Base-by-base conservation (phyloP, 768 basidiomycete species). In the Amanita thiersii region DNA sequence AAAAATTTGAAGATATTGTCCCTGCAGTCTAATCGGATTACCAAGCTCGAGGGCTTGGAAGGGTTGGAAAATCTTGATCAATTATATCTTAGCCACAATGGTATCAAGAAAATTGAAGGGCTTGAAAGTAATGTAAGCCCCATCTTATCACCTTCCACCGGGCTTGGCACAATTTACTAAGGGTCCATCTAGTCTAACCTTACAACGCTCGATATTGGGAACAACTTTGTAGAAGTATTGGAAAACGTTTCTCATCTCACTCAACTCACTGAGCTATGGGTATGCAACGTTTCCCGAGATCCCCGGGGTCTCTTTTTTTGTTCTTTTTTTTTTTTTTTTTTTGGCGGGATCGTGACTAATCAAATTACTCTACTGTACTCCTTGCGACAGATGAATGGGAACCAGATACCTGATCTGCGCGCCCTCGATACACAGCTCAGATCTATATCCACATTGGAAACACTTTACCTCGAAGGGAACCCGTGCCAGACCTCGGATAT, bases 381-480 rank as follows among this genome's bases (percentile, higher is more conserved):
- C n/a, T n/a, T n/a, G n/a, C n/a, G n/a, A n/a, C 56, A 97, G 93
- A 75, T 92, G 49, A 96, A 82, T 58, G 74, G 87, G 48, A 99
- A 99, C 62, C 67, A 81, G 53, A 85, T 99, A 31, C 66, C 79
- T 3, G 75, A 81, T 46, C 63, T 97, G 5, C 68, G 62, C 5
- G 68, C 75, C 2, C 64, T 98, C 4, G 83, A 86, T 26, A 58
- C 69, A 0, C 73, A 93, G 56, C 72, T 94, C 40, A 59, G 63
- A 44, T 64, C 71, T 9, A 66, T 88, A 21, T 37, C 61, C 5
- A 69, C 77, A 1, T 69, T 99, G 9, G 72, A 82, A 56, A 99
- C 96, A 1, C 69, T 99, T 5, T 99, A 99, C 57, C 76, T 99
- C 18, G 96, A 99, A 63, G 83, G 78, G 3, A 99, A 99, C 55